phyloP scores from a whole-genome alignment of 108 stramenopile species.

The Cyclotella cryptica region DNA sequence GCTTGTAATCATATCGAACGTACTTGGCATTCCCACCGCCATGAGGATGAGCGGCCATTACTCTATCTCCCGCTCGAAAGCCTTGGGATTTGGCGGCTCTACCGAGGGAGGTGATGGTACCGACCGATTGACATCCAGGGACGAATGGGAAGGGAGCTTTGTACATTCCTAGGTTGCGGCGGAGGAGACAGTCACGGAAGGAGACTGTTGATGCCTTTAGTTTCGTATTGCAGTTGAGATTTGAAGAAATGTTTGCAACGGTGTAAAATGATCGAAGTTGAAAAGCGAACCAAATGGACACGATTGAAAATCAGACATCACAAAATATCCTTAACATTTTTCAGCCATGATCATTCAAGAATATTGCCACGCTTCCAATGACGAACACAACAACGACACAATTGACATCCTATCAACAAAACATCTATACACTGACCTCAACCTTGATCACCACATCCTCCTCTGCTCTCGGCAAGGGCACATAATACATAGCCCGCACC shows the following conservation, averaged over 20 bases:
- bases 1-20: constrained; percentile 36
- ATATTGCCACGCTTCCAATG: not conserved
- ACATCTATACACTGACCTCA: constrained; percentile 33
- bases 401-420: not conserved
- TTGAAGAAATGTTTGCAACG: not conserved
- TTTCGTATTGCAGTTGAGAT: not conserved
- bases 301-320: not conserved
- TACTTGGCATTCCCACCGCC: constrained; percentile 71
- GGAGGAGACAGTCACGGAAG: constrained; percentile 61
- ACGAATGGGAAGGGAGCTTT: constrained; percentile 51
- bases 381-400: not conserved
- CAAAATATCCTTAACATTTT: not conserved
- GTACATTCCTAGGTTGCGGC: constrained; percentile 52
- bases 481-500: constrained; percentile 41
- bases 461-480: constrained; percentile 23
- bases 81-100: constrained; percentile 19
- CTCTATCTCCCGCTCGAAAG: constrained; percentile 58
- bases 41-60: constrained; percentile 54
- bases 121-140: constrained; percentile 70
- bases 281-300: not conserved
- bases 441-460: constrained; percentile 57
- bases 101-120: constrained; percentile 51
- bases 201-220: constrained; percentile 69
- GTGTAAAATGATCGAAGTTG: not conserved
- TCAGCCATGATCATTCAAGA: no score